phyloP scores from a whole-genome alignment of 306 rosid genomes.

The Corylus avellana region DNA sequence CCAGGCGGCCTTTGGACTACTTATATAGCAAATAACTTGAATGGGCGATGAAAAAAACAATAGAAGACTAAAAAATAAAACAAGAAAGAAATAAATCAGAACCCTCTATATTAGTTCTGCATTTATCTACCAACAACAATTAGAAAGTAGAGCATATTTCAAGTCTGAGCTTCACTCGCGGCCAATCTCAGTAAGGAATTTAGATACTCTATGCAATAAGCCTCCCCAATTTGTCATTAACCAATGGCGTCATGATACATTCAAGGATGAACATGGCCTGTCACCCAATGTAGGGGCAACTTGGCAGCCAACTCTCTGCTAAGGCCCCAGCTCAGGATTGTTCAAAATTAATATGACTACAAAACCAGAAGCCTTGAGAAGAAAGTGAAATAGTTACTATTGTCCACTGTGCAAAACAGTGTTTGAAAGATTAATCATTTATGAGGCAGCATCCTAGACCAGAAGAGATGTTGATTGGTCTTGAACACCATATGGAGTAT shows the following conservation, averaged over 20 bases:
- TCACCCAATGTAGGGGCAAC: neutral
- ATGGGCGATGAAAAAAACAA: conserved; percentile 1
- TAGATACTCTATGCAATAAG: neutral
- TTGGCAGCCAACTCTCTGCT: neutral
- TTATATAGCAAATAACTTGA: neutral
- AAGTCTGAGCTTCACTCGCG: neutral
- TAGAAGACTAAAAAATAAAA: conserved; percentile 5
- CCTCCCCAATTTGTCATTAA: too few species aligned
- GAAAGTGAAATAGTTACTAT: neutral
- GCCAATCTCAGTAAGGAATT: neutral
- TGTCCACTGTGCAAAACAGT: neutral
- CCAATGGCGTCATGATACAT: neutral
- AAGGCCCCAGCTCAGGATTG: neutral
- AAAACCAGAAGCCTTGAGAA: neutral
- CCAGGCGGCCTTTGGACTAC: neutral
- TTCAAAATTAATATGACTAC: neutral
- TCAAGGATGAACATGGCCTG: neutral
- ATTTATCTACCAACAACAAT: neutral
- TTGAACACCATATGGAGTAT: neutral
- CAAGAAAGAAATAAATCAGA: neutral
- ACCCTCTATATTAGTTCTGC: neutral
- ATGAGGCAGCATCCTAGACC: neutral
- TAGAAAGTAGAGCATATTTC: neutral
- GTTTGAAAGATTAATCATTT: conserved; percentile 1
- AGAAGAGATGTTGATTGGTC: neutral